Conservation (phyloP, 2,329 filamentous ascomycete species). For the Alternaria solani region DNA sequence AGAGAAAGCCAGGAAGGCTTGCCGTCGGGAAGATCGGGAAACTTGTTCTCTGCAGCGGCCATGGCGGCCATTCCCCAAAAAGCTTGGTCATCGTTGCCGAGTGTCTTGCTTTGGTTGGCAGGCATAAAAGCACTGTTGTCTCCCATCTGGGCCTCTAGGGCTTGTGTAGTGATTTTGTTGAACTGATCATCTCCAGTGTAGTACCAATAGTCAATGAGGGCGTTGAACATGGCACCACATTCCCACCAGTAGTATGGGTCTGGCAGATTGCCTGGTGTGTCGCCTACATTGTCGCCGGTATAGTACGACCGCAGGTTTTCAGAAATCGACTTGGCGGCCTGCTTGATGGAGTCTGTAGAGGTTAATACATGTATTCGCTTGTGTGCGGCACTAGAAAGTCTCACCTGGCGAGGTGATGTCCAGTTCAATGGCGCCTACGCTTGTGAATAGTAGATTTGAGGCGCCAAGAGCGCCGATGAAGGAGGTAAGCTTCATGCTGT, state of each 20-base stretch:
- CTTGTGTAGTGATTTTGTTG: constrained; percentile 55
- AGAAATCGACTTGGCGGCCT: constrained; percentile 68
- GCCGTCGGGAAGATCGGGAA: constrained; percentile 53
- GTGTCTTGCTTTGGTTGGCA: constrained; percentile 67
- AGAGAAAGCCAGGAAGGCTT: constrained; percentile 73
- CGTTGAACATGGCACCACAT: constrained; percentile 52
- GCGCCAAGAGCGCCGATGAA: constrained; percentile 42
- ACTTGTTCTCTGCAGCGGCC: constrained; percentile 64
- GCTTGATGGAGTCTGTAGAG: constrained; percentile 66
- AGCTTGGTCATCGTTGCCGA: constrained; percentile 66
- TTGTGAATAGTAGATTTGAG: constrained; percentile 42
- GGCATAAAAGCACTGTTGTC: constrained; percentile 80
- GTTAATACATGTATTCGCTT: constrained; percentile 20
- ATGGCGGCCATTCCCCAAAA: constrained; percentile 68
- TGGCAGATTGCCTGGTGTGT: constrained; percentile 65
- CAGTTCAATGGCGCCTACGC: constrained; percentile 44
- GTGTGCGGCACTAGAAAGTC: constrained; percentile 7
- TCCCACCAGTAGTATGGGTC: constrained; percentile 57
- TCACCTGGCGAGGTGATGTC: constrained; percentile 41
- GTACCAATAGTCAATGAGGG: constrained; percentile 54
- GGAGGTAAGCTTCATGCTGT: constrained; percentile 48
- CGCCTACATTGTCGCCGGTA: constrained; percentile 66
- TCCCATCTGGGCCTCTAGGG: constrained; percentile 77
- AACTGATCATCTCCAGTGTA: constrained; percentile 53
- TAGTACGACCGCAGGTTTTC: constrained; percentile 71